Evolutionary conservation across 257 asterid species (phyloP).

Genomic region (Ligustrum vulgare): DNA sequence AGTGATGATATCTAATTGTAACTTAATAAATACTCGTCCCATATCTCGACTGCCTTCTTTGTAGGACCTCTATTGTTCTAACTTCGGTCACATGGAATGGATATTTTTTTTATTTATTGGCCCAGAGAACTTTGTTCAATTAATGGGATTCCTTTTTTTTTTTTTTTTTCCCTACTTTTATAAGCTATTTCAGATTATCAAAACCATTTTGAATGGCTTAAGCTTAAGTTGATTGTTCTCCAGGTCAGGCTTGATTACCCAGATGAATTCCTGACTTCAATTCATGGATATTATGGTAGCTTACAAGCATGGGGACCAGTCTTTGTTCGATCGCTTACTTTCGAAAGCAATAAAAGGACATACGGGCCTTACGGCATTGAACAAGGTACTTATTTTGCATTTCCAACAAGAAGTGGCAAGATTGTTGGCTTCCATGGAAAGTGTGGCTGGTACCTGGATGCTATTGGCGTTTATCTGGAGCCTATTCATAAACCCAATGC

Average conservation of each 20-base stretch:
- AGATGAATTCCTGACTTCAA: constrained; percentile 61
- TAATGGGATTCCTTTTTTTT: not conserved
- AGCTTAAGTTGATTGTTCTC: not conserved
- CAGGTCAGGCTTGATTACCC: constrained; percentile 71
- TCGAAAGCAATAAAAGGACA: constrained; percentile 56
- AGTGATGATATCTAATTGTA: not conserved
- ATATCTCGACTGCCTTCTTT: not conserved
- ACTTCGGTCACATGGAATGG: not conserved
- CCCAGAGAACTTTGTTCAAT: not conserved
- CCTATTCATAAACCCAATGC: constrained; percentile 33
- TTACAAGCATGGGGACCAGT: constrained; percentile 53
- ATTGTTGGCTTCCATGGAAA: constrained; percentile 79
- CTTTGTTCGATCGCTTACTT: constrained; percentile 57
- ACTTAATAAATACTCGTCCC: not conserved
- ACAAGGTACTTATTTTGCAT: constrained; percentile 57
- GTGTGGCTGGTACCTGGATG: constrained; percentile 64
- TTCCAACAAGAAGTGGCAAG: constrained; percentile 50
- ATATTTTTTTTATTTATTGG: not conserved
- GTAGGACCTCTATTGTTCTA: not conserved
- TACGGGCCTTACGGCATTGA: constrained; percentile 71
- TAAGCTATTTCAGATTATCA: not conserved
- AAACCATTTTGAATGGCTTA: not conserved
- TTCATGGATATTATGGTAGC: constrained; percentile 67
- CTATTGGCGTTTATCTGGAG: constrained; percentile 67
- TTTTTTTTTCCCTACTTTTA: not conserved